Evolutionary conservation across 2,329 filamentous ascomycete species (phyloP).

Genomic region (Exophiala xenobiotica): DNA sequence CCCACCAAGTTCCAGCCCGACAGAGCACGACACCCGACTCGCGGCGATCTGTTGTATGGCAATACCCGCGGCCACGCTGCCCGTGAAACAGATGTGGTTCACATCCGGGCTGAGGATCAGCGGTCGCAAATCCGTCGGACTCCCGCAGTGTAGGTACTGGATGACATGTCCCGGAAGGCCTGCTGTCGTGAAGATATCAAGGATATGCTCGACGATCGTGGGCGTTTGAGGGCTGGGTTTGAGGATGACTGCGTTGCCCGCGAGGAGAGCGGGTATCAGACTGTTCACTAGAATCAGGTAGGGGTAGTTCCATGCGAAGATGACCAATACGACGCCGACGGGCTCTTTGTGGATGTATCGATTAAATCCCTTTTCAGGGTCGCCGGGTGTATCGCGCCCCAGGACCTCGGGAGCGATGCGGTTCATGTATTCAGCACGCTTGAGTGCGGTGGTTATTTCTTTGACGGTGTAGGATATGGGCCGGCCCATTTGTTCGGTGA

Average conservation of each 20-base stretch:
- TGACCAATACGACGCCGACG: conserved; percentile 79
- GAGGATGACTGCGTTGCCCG: conserved; percentile 86
- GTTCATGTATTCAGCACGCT: conserved; percentile 80
- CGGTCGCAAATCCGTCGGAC: conserved; percentile 70
- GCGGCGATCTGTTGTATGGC: conserved; percentile 82
- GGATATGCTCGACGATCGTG: conserved; percentile 81
- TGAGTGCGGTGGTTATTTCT: conserved; percentile 81
- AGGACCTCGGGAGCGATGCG: conserved; percentile 78
- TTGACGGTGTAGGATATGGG: conserved; percentile 83
- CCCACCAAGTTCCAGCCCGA: conserved; percentile 87
- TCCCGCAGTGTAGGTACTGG: conserved; percentile 89
- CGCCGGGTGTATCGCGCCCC: conserved; percentile 71
- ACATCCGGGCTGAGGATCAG: conserved; percentile 76
- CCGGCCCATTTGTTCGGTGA: conserved; percentile 93
- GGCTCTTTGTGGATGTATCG: conserved; percentile 86
- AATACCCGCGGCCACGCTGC: conserved; percentile 83
- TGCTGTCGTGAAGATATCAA: conserved; percentile 72
- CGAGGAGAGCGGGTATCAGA: conserved; percentile 83
- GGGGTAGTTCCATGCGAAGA: conserved; percentile 98
- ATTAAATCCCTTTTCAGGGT: conserved; percentile 83
- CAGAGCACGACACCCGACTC: conserved; percentile 61
- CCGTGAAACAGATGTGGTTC: conserved; percentile 85
- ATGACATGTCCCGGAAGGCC: conserved; percentile 81
- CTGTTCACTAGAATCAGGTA: conserved; percentile 93
- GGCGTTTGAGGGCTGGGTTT: conserved; percentile 96